These are phyloP conservation scores for Aspergillus indologenus DNA, from an alignment of 495 filamentous ascomycete genomes.

Conservation along the genomic window DNA sequence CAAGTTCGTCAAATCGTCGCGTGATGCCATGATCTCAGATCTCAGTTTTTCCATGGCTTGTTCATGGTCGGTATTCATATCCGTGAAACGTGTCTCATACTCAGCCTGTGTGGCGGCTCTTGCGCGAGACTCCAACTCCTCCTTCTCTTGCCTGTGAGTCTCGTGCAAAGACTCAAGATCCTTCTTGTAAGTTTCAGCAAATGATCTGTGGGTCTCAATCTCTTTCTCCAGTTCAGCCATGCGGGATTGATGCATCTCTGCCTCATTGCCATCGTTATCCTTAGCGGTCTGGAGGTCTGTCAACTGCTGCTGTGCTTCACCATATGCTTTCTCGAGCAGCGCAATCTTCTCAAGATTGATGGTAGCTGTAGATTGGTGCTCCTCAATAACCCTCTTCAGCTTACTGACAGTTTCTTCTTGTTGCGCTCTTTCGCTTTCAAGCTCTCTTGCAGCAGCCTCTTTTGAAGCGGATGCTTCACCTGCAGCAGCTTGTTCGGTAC, in stretches of 20 bases:
- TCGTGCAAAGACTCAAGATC: slow-evolving; percentile 52
- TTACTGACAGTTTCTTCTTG: slow-evolving; percentile 64
- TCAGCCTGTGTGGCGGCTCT: slow-evolving; percentile 41
- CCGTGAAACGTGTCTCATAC: slow-evolving; percentile 43
- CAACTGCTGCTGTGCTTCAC: slow-evolving; percentile 56
- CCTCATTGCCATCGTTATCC: slow-evolving; percentile 33
- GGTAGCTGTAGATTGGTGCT: slow-evolving; percentile 70
- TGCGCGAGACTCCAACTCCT: slow-evolving; percentile 42
- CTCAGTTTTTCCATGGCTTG: slow-evolving; percentile 59
- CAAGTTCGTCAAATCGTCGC: slow-evolving; percentile 64
- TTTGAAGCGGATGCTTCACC: slow-evolving; percentile 39
- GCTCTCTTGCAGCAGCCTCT: slow-evolving; percentile 43
- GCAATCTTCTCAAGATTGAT: slow-evolving; percentile 60
- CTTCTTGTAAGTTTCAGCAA: slow-evolving; percentile 51
- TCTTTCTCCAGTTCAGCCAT: slow-evolving; percentile 56
- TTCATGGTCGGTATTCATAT: slow-evolving; percentile 55
- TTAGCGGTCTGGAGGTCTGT: slow-evolving; percentile 36
- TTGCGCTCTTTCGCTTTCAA: slow-evolving; percentile 50
- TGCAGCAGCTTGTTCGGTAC: slow-evolving; percentile 33
- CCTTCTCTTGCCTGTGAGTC: slow-evolving; percentile 51
- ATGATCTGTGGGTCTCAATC: slow-evolving; percentile 52
- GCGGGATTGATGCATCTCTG: slow-evolving; percentile 49
- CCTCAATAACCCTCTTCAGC: slow-evolving; percentile 72
- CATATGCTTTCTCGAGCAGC: slow-evolving; percentile 63
- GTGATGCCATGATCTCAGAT: slow-evolving; percentile 65